Conservation (phyloP, 257 asterid genomes). For the Mitragyna speciosa region DNA sequence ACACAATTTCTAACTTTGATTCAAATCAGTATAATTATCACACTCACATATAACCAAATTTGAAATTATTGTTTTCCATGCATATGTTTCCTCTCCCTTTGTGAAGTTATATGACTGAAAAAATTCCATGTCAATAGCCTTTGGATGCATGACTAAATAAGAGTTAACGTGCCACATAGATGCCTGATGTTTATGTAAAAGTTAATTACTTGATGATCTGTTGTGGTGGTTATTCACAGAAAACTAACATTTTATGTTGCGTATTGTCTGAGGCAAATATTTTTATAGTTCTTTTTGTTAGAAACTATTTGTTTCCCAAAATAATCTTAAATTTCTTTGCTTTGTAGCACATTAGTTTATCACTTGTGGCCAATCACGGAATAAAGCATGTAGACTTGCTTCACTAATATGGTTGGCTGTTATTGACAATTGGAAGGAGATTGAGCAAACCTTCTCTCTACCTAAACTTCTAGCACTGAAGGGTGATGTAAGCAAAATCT, state of each 20-base stretch:
- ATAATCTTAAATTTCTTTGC: constrained; percentile 12
- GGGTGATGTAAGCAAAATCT: constrained; percentile 55
- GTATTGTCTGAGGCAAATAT: neutral
- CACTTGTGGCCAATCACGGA: constrained; percentile 72
- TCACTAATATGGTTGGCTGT: constrained; percentile 74
- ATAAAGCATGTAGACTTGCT: constrained; percentile 64
- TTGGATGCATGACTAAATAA: neutral
- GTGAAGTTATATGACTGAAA: neutral
- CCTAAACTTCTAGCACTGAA: constrained; percentile 68
- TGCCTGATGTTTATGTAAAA: neutral
- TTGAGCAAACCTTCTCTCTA: constrained; percentile 48
- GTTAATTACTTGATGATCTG: neutral
- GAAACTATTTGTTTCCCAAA: neutral
- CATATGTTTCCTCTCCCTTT: neutral
- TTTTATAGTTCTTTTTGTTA: neutral
- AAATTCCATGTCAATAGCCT: neutral
- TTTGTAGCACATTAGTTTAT: constrained; percentile 66
- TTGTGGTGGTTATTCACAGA: neutral
- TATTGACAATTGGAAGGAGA: constrained; percentile 72
- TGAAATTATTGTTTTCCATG: neutral
- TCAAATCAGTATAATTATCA: neutral
- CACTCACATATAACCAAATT: neutral
- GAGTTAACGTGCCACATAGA: neutral
- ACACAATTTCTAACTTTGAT: neutral
- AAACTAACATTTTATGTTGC: neutral